phyloP scores from a whole-genome alignment of 805 yeast genomes.

The Pichia deserticola region DNA sequence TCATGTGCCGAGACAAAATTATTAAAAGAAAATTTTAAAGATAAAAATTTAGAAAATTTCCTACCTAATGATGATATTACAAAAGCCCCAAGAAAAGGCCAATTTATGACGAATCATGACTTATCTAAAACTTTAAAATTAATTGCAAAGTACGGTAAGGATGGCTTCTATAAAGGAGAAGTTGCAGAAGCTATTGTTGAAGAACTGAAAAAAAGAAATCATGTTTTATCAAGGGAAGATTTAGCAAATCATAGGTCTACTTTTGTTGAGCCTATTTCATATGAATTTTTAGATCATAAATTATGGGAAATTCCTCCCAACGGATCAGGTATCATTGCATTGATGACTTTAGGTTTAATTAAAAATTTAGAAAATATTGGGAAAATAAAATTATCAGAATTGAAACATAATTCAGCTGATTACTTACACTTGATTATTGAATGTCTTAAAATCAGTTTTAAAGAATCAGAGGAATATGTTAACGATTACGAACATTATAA shows the following conservation, averaged over 20 bases:
- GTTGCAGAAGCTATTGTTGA: slow-evolving; percentile 58
- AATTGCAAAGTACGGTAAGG: slow-evolving; percentile 51
- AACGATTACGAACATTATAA: slow-evolving; percentile 45
- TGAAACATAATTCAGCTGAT: slow-evolving; percentile 61
- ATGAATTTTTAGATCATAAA: slow-evolving; percentile 44
- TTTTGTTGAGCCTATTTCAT: slow-evolving; percentile 55
- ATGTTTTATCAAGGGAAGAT: slow-evolving; percentile 50
- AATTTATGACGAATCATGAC: slow-evolving; percentile 42
- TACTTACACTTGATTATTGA: slow-evolving; percentile 67
- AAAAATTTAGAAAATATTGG: slow-evolving; percentile 43
- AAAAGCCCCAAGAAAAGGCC: slow-evolving; percentile 50
- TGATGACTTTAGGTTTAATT: slow-evolving; percentile 61
- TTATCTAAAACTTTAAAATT: slow-evolving; percentile 46
- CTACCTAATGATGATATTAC: slow-evolving; percentile 29
- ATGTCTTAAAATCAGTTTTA: slow-evolving; percentile 62
- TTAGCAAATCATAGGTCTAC: slow-evolving; percentile 50
- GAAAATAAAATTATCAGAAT: slow-evolving; percentile 32
- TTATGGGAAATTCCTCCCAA: slow-evolving; percentile 84
- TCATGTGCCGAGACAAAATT: slow-evolving; percentile 33
- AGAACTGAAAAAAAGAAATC: slow-evolving; percentile 46
- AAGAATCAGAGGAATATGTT: slow-evolving; percentile 68
- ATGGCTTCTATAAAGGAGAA: slow-evolving; percentile 65
- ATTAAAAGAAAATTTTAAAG: slow-evolving; percentile 27
- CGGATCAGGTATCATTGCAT: slow-evolving; percentile 74
- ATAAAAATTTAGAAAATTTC: slow-evolving; percentile 26